A percentile compares a stretch with the other conserved stretches of the same genome.
Evolutionary conservation across 163 green algal species (phyloP).

Genomic region (Volvox carteri): DNA sequence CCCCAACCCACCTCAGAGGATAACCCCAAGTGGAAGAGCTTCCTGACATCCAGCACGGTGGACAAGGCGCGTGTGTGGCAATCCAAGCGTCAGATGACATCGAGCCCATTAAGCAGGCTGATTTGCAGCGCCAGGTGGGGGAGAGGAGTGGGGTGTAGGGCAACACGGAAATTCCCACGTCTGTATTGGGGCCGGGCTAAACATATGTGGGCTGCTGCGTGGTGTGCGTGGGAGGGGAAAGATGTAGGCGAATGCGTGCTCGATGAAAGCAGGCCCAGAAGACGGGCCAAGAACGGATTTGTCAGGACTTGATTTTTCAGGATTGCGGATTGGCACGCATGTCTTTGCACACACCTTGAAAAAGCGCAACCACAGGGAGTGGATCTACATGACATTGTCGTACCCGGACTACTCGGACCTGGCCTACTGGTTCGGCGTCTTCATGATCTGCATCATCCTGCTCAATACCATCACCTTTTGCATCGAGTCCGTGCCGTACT

Average conservation of each 20-base stretch:
- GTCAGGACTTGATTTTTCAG: no score
- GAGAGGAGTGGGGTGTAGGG: no score
- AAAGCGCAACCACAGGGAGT: neutral
- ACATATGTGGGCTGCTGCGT: neutral
- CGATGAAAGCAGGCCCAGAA: no score
- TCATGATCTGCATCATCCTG: conserved; percentile 67
- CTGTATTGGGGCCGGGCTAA: conserved; percentile 12
- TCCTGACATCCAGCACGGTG: neutral
- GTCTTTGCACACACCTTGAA: no score
- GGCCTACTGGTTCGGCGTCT: conserved; percentile 48
- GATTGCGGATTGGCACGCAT: no score
- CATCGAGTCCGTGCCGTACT: conserved; percentile 66
- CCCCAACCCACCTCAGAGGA: no score
- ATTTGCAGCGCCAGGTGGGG: neutral
- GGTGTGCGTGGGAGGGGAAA: no score
- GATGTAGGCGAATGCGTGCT: no score
- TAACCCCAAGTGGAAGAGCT: conserved; percentile 36
- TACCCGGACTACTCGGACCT: conserved; percentile 54
- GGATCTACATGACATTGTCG: conserved; percentile 53
- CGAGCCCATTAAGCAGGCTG: neutral
- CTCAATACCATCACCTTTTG: conserved; percentile 70
- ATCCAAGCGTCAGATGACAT: neutral
- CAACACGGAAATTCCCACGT: no score
- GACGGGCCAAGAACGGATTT: no score
- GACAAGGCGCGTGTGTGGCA: neutral